These are phyloP conservation scores for Kokia cookei DNA, from an alignment of 441 rosid species.

Conservation along the genomic window DNA sequence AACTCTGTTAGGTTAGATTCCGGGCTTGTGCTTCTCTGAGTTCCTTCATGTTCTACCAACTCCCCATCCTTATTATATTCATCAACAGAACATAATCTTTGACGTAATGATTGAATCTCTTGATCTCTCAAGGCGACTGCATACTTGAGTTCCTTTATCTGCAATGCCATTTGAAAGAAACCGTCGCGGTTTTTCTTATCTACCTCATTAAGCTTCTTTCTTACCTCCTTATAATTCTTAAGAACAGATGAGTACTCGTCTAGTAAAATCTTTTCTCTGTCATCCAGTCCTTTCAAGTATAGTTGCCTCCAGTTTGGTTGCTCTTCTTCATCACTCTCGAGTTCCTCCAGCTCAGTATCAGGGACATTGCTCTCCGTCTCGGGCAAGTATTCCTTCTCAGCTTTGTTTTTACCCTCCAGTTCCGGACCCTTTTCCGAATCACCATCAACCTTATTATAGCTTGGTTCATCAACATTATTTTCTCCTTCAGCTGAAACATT, in stretches of 20 bases:
- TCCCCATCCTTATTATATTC: conserved; percentile 18
- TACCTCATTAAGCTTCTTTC: conserved; percentile 56
- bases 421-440: conserved; percentile 16
- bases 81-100: conserved; percentile 22
- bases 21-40: conserved; percentile 15
- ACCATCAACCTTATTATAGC: conserved; percentile 11
- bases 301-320: conserved; percentile 52
- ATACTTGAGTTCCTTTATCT: conserved; percentile 64
- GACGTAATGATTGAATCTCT: conserved; percentile 43
- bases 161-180: conserved; percentile 71
- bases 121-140: conserved; percentile 49
- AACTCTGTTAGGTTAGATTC: conserved; percentile 27
- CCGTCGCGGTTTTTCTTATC: conserved; percentile 80
- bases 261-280: conserved; percentile 61
- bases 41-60: conserved; percentile 24
- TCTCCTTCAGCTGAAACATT: conserved; percentile 14
- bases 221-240: conserved; percentile 61
- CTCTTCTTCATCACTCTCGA: conserved; percentile 27
- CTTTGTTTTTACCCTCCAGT: conserved; percentile 19
- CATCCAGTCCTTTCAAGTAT: conserved; percentile 46
- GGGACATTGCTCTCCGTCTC: conserved; percentile 28
- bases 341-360: conserved; percentile 33
- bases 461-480: conserved; percentile 2
- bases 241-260: conserved; percentile 63
- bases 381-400: conserved; percentile 30